Base-by-base conservation (phyloP, 192 early-diverging fungal species). In the Rhizophlyctis rosea region DNA sequence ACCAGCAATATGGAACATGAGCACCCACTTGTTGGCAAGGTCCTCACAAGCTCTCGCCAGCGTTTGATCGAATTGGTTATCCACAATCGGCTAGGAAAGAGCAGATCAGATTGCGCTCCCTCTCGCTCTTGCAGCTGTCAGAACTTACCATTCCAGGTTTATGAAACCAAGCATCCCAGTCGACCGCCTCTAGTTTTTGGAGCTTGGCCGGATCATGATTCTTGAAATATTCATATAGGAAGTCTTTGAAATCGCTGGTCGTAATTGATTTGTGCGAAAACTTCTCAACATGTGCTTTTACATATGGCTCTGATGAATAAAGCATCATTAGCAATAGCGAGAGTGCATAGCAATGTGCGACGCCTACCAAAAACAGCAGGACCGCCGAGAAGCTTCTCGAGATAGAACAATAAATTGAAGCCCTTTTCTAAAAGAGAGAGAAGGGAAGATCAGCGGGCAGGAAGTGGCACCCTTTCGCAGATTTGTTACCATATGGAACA, bases 151-250 rank as follows among this genome's bases (percentile, higher is more conserved):
- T 94, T 65, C 96, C 96, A 25, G 87, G 84, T 4, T 79, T 81
- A 57, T 86, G 70, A 57, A 97, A 81, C 96, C 96, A 98, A 47
- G 78, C 72, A 57, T 97, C 87, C 88, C 91, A 98, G 52, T 95
- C 92, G 24, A 98, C 89, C 48, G 71, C 71, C 60, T 93, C 81
- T 39, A 98, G 83, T 29, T 79, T 67, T 32, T 77, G 82, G 14
- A 84, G 76, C 76, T 90, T 93, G 23, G 79, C 78, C 28, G 85
- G 72, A 31, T 82, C 84, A 61, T 81, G 71, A 30, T 67, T 66
- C 31, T 76, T 77, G 86, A 94, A 90, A 80, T 87, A 95, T 33
- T 76, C 68, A 65, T 86, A 90, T 59, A 98, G 71, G 68, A 81
- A 90, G 34, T 70, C 73, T 76, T 91, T 91, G 88, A 93, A 98